These are phyloP conservation scores for Colletotrichum aenigma DNA, from an alignment of 2,329 filamentous ascomycete genomes.

Conservation along the genomic window DNA sequence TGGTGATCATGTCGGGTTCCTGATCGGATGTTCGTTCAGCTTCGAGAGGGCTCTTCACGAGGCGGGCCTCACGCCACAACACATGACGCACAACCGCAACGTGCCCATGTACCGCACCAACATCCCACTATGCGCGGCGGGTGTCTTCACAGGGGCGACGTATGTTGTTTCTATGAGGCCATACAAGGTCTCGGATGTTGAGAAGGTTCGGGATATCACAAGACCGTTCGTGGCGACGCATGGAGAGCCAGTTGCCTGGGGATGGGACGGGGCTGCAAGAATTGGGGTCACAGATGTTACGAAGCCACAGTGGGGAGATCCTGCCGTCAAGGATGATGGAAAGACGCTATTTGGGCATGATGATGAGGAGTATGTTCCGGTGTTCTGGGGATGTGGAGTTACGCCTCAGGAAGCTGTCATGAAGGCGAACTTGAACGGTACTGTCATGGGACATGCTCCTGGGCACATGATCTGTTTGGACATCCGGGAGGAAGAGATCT, in stretches of 20 bases:
- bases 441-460: constrained; percentile 65
- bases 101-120: constrained; percentile 67
- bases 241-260: constrained; percentile 69
- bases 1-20: constrained; percentile 61
- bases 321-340: constrained; percentile 43
- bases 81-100: constrained; percentile 51
- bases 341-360: constrained; percentile 28
- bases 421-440: constrained; percentile 55
- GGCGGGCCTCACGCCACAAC: constrained; percentile 55
- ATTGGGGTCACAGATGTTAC: constrained; percentile 61
- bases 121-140: constrained; percentile 60
- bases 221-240: constrained; percentile 60
- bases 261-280: constrained; percentile 57
- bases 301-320: constrained; percentile 62
- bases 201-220: constrained; percentile 58
- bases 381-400: constrained; percentile 70
- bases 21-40: constrained; percentile 68
- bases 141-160: constrained; percentile 57
- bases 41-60: constrained; percentile 62
- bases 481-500: constrained; percentile 44
- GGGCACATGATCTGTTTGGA: constrained; percentile 68
- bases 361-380: constrained; percentile 51
- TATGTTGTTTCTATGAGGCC: constrained; percentile 70
- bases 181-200: constrained; percentile 54
- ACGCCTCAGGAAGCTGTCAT: constrained; percentile 70